Base-by-base conservation (phyloP, 176 grass and related monocot species). In the Carex myosuroides region DNA sequence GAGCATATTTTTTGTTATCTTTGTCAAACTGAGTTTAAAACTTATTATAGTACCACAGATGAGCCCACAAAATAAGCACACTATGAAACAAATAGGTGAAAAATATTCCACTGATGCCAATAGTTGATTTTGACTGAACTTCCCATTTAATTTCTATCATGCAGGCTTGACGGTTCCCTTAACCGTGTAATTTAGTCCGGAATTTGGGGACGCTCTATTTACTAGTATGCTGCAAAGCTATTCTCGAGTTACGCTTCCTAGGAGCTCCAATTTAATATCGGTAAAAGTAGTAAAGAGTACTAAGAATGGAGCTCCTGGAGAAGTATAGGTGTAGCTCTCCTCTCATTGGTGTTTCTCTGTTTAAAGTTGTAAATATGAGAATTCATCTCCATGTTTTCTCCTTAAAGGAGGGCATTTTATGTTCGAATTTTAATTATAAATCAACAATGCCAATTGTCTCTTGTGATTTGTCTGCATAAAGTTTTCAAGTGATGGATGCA, bases 161-260 rank as follows among this genome's bases (percentile, higher is more conserved):
- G 52, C 73, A 78, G 73, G 73, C 73, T 57, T 78, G 50, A 78
- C 3, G 29, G 14, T 57, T 53, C 13, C 68, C 62, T 81, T 81
- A 81, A 62, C 59, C 14, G 16, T 64, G 79, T 81, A 42, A 50
- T 48, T 48, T 9, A 50, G 29, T 71, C 67, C 7, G 33, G 14
- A 72, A 48, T 50, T 76, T 55, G 41, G 48, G 46, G 13, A 65
- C 42, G 2, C 2, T 50, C 39, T 83, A 83, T 83, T 66, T 83
- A 83, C 63, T 46, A 53, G 64, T 83, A 63, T 66, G 64, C 44
- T 66, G 42, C 81, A 53, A 83, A 83, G 61, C 35, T 83, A 53
- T 83, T 69, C 44, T 68, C 44, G 39, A 83, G 81, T 83, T 83
- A 26, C 81, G 58, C 81, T 83, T 83, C 81, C 81, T 83, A 83